Percentiles rank a stretch among this genome's conserved stretches.
Conservation (phyloP, 768 basidiomycete genomes). For the Hygrocybe coccinea region DNA sequence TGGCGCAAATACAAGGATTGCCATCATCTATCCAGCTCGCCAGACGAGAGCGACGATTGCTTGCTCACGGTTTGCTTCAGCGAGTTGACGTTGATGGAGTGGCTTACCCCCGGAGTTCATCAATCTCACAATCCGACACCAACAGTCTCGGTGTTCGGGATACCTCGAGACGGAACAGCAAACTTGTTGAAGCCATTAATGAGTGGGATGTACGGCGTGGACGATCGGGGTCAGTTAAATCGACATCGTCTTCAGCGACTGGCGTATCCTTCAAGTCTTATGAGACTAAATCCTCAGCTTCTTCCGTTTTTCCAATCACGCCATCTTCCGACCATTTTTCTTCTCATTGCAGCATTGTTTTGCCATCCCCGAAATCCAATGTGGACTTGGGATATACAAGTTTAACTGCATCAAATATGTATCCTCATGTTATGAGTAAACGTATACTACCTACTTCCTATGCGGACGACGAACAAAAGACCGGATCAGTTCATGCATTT, state of each 20-base stretch:
- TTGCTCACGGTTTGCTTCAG: constrained; percentile 60
- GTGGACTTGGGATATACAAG: constrained; percentile 3
- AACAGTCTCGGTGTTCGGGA: neutral
- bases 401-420: constrained; percentile 8
- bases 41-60: constrained; percentile 65
- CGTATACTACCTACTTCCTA: neutral
- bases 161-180: constrained; percentile 24
- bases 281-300: constrained; percentile 12
- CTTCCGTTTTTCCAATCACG: constrained; percentile 18
- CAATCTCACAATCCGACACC: neutral
- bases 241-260: constrained; percentile 26
- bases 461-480: neutral
- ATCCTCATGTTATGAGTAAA: neutral
- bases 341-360: constrained; percentile 13
- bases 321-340: constrained; percentile 11
- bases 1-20: constrained; percentile 55
- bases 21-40: constrained; percentile 53
- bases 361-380: neutral
- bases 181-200: constrained; percentile 39
- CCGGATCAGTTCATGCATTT: constrained; percentile 31
- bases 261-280: constrained; percentile 21
- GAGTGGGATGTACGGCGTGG: constrained; percentile 40
- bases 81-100: constrained; percentile 35
- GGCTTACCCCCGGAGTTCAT: neutral
- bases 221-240: constrained; percentile 39